Conservation (phyloP, 1,284 basidiomycete genomes). For the Termitomyces sp. region DNA sequence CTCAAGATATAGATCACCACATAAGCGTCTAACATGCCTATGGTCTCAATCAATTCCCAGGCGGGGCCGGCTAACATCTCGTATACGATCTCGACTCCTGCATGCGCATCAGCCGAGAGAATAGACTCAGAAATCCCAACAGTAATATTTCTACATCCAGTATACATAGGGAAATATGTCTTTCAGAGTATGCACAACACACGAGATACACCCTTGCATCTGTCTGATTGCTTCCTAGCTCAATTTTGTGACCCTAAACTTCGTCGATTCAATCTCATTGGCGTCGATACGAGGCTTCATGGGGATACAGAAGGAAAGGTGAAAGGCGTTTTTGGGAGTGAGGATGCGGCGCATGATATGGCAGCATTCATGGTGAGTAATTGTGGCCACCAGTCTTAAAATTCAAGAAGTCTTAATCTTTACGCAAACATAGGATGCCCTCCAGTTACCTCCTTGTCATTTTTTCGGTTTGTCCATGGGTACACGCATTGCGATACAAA, state of each 20-base stretch:
- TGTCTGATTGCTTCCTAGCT: conserved; percentile 16
- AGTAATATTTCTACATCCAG: conserved; percentile 30
- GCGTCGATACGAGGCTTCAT: conserved; percentile 27
- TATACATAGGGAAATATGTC: conserved; percentile 25
- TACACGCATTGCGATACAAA: conserved; percentile 27
- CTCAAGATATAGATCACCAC: neutral
- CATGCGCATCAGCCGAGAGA: conserved; percentile 19
- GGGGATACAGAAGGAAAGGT: conserved; percentile 25
- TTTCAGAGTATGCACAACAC: conserved; percentile 26
- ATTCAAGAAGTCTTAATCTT: neutral
- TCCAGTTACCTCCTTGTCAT: conserved; percentile 30
- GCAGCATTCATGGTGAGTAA: conserved; percentile 28
- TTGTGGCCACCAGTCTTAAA: neutral
- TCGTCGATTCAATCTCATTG: conserved; percentile 32
- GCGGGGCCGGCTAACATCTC: conserved; percentile 24
- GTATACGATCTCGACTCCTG: conserved; percentile 32
- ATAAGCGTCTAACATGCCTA: conserved; percentile 22
- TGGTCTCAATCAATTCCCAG: conserved; percentile 23
- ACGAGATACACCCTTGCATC: neutral
- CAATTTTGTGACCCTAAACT: conserved; percentile 28
- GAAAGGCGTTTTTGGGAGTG: conserved; percentile 19
- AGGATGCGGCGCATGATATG: conserved; percentile 30
- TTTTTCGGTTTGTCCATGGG: conserved; percentile 32
- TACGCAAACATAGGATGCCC: conserved; percentile 24
- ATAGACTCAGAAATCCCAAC: conserved; percentile 28